phyloP scores from a whole-genome alignment of 108 stramenopile species.

The Pseudonitzschia delicatissima region DNA sequence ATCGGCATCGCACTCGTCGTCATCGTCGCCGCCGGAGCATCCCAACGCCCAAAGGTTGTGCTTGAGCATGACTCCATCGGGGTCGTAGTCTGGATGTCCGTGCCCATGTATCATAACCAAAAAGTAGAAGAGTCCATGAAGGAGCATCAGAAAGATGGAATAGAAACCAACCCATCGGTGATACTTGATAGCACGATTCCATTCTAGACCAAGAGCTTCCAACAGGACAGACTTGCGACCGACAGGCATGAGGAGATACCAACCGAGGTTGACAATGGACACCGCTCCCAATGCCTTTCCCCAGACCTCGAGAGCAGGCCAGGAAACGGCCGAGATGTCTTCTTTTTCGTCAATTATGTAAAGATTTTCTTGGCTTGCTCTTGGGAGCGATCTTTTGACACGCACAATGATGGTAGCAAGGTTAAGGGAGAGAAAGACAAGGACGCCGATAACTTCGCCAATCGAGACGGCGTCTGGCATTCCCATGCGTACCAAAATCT shows the following conservation, averaged over 20 bases:
- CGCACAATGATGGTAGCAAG: not conserved
- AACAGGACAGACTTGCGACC: not conserved
- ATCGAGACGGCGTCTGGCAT: not conserved
- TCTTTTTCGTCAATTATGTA: conserved; percentile 1
- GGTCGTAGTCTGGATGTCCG: not conserved
- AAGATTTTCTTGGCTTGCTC: not conserved
- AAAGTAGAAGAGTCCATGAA: not conserved
- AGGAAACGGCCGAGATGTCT: not conserved
- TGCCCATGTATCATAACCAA: not conserved
- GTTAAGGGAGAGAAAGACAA: not conserved
- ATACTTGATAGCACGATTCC: conserved; percentile 6
- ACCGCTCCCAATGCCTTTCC: not conserved
- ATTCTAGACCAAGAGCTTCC: not conserved
- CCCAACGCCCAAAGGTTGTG: not conserved
- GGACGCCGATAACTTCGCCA: not conserved
- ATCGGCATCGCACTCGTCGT: not conserved
- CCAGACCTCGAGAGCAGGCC: not conserved
- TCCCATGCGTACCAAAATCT: not conserved
- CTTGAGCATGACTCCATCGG: not conserved
- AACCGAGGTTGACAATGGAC: conserved; percentile 4
- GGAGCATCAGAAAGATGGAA: not conserved
- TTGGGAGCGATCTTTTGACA: not conserved
- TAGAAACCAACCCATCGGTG: conserved; percentile 9
- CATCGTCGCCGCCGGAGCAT: not conserved
- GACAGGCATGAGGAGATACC: conserved; percentile 5